Percentiles rank a stretch among this genome's conserved stretches.
These are phyloP conservation scores for Candida chauliodis DNA, from an alignment of 805 yeast genomes.

Conservation along the genomic window DNA sequence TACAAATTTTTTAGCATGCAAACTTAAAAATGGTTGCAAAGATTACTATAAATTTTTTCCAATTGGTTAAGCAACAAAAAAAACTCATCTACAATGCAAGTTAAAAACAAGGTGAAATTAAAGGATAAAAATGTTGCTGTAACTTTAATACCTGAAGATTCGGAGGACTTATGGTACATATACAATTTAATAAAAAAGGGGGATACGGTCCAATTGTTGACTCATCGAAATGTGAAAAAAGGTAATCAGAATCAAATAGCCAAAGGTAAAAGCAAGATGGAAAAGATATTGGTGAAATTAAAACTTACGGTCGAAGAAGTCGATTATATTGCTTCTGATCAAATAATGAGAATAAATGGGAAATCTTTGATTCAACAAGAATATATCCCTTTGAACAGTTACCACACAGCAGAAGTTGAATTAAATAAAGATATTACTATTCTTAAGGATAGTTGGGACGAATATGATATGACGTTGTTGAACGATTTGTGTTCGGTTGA, in stretches of 20 bases:
- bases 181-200: slow-evolving; percentile 76
- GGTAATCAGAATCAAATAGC: slow-evolving; percentile 22
- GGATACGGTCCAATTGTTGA: slow-evolving; percentile 69
- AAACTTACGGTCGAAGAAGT: slow-evolving; percentile 60
- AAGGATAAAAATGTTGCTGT: slow-evolving; percentile 64
- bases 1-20: not conserved
- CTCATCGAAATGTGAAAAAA: slow-evolving; percentile 60
- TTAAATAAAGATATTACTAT: slow-evolving; percentile 66
- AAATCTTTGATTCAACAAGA: slow-evolving; percentile 63
- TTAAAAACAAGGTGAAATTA: slow-evolving; percentile 12
- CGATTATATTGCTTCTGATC: slow-evolving; percentile 78
- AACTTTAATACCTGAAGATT: slow-evolving; percentile 75
- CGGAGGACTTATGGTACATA: slow-evolving; percentile 86
- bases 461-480: slow-evolving; percentile 58
- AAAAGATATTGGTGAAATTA: slow-evolving; percentile 44
- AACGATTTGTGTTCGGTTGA: slow-evolving; percentile 72
- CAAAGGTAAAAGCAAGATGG: slow-evolving; percentile 51
- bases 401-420: slow-evolving; percentile 81
- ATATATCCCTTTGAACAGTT: slow-evolving; percentile 80
- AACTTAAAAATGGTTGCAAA: slow-evolving; percentile 6
- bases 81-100: slow-evolving; percentile 10
- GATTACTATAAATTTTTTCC: slow-evolving; percentile 5
- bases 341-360: slow-evolving; percentile 77
- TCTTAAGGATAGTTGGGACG: slow-evolving; percentile 78
- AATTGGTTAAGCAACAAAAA: slow-evolving; percentile 5